phyloP scores from a whole-genome alignment of 1,284 basidiomycete species.

The Vanrija sp. region DNA sequence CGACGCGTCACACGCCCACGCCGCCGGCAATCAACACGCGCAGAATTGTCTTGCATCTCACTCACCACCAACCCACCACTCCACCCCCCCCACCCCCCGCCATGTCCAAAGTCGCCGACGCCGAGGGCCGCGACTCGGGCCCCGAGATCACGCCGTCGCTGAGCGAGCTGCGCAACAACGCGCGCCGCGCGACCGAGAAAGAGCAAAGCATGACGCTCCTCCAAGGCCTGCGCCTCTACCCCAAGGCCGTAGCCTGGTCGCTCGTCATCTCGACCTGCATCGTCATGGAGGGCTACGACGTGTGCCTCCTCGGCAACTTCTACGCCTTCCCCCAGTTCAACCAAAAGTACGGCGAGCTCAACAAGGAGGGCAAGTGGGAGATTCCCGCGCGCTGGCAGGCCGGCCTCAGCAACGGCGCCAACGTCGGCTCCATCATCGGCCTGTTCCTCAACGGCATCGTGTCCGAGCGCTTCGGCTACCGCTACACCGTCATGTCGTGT shows the following conservation, averaged over 20 bases:
- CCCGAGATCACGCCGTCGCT: background rate
- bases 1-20: no score
- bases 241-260: conserved; percentile 51
- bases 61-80: background rate
- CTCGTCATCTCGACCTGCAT: conserved; percentile 50
- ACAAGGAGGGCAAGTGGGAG: conserved; percentile 43
- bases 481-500: conserved; percentile 35
- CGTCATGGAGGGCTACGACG: conserved; percentile 52
- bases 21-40: no score
- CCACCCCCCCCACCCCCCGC: background rate
- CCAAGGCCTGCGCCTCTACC: conserved; percentile 46
- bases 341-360: conserved; percentile 37
- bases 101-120: background rate
- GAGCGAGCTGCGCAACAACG: conserved; percentile 8
- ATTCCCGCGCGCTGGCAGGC: conserved; percentile 53
- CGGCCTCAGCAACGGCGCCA: conserved; percentile 48
- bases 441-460: conserved; percentile 47
- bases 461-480: conserved; percentile 48
- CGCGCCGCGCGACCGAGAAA: conserved; percentile 27
- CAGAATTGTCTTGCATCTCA: background rate
- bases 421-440: conserved; percentile 49
- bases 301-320: conserved; percentile 42
- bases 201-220: conserved; percentile 46
- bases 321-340: conserved; percentile 47
- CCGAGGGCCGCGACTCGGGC: background rate